A percentile compares a stretch with the other conserved stretches of the same genome.
phyloP scores from a whole-genome alignment of 1,139 yeast genomes.

The Groenewaldozyma auringiensis region DNA sequence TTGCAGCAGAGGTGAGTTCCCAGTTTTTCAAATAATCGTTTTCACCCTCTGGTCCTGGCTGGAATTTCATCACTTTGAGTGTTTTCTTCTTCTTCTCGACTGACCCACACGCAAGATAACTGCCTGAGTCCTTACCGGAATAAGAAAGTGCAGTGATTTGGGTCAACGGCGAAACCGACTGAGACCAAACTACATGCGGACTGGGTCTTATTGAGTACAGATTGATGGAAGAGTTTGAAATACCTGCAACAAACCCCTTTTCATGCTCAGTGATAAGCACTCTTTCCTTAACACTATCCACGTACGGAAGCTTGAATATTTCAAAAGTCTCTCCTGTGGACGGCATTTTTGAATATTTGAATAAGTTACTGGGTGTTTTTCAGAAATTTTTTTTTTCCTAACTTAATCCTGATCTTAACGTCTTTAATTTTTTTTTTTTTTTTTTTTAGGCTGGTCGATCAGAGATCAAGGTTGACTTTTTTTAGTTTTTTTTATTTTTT shows the following conservation, averaged over 20 bases:
- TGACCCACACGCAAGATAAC: conserved; percentile 20
- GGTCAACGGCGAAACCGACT: conserved; percentile 59
- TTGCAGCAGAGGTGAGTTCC: not conserved
- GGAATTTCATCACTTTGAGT: conserved; percentile 12
- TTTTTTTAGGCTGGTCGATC: not conserved
- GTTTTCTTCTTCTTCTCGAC: conserved; percentile 24
- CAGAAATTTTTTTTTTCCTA: not conserved
- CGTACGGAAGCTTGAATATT: conserved; percentile 27
- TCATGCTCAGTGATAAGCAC: conserved; percentile 11
- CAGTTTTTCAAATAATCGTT: not conserved
- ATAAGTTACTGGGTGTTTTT: too few species aligned
- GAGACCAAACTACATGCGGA: conserved; percentile 69
- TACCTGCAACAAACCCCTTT: conserved; percentile 42
- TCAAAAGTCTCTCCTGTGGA: conserved; percentile 29
- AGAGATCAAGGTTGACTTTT: not conserved
- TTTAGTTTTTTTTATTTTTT: too few species aligned
- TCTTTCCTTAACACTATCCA: conserved; percentile 9
- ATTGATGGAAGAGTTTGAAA: conserved; percentile 70
- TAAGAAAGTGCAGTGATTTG: conserved; percentile 31
- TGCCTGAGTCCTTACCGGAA: conserved; percentile 10
- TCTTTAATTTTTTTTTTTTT: too few species aligned
- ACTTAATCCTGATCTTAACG: too few species aligned
- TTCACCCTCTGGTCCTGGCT: not conserved
- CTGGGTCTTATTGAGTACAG: conserved; percentile 70
- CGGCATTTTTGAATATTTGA: conserved; percentile 25